These are phyloP conservation scores for Starmerella asiatica DNA, from an alignment of 805 yeast genomes.

Conservation along the genomic window DNA sequence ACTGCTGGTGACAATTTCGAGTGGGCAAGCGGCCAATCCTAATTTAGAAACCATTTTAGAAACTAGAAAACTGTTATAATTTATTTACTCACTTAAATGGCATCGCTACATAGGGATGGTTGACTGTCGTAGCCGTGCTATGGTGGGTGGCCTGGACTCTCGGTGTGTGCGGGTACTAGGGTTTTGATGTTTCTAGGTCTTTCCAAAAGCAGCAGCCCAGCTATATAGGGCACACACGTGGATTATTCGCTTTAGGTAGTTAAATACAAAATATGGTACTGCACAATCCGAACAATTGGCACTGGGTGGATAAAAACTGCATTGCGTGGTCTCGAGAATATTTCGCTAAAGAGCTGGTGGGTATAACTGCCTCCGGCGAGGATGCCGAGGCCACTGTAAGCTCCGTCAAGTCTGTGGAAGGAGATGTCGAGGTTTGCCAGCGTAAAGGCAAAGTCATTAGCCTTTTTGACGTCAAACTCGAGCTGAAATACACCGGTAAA, in stretches of 20 bases:
- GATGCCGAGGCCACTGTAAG: slow-evolving; percentile 29
- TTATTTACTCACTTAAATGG: too few species aligned
- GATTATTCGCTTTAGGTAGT: not conserved
- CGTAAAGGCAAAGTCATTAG: slow-evolving; percentile 94
- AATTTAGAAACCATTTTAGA: not conserved
- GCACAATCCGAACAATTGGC: slow-evolving; percentile 97
- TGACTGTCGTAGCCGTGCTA: too few species aligned
- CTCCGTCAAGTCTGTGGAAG: slow-evolving; percentile 53
- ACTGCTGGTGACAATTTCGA: slow-evolving; percentile 1
- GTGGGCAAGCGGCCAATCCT: not conserved
- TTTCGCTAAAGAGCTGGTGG: slow-evolving; percentile 48
- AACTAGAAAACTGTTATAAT: too few species aligned
- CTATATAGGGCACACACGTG: not conserved
- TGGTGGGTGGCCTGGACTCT: too few species aligned
- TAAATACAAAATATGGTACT: slow-evolving; percentile 52
- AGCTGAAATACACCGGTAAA: slow-evolving; percentile 43
- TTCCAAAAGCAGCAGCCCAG: not conserved
- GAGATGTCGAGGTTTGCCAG: slow-evolving; percentile 95
- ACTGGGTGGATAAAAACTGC: slow-evolving; percentile 98
- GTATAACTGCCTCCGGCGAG: slow-evolving; percentile 31
- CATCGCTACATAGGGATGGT: too few species aligned
- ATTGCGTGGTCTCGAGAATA: slow-evolving; percentile 77
- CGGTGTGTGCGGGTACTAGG: too few species aligned
- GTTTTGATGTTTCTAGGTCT: not conserved
- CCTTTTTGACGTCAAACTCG: slow-evolving; percentile 65